phyloP scores from a whole-genome alignment of 768 basidiomycete genomes.

The Agrocybe pediades region DNA sequence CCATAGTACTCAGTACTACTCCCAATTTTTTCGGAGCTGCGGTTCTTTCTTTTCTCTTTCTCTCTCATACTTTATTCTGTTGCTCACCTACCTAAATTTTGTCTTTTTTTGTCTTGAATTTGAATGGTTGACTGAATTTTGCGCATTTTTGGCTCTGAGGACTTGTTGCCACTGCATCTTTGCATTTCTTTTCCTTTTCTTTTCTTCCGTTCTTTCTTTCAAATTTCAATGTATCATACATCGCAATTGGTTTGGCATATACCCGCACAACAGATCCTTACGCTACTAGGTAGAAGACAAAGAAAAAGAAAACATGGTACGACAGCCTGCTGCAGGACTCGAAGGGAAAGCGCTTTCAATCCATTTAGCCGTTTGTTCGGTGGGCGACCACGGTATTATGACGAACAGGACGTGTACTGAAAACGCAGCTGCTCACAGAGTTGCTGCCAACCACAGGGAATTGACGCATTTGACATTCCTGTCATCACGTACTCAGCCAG shows the following conservation, averaged over 20 bases:
- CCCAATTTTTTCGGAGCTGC: conserved; percentile 12
- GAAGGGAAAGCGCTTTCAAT: too few relatives aligned
- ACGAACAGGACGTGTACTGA: too few relatives aligned
- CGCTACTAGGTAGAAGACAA: too few relatives aligned
- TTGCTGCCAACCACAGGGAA: too few relatives aligned
- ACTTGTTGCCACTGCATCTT: not conserved
- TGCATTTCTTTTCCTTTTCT: not conserved
- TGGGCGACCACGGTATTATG: too few relatives aligned
- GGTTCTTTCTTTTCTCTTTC: too few relatives aligned
- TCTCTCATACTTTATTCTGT: conserved; percentile 12
- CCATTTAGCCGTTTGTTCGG: too few relatives aligned
- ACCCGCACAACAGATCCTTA: not conserved
- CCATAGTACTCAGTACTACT: too few relatives aligned
- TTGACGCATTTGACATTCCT: too few relatives aligned
- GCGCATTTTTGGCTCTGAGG: conserved; percentile 1
- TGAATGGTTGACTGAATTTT: conserved; percentile 7
- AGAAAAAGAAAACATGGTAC: not conserved
- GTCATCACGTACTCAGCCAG: too few relatives aligned
- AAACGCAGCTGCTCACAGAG: too few relatives aligned
- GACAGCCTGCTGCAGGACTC: not conserved
- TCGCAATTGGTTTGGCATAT: not conserved
- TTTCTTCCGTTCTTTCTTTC: not conserved
- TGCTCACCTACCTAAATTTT: not conserved
- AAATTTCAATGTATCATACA: not conserved
- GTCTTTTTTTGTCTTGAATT: conserved; percentile 2